phyloP scores from a whole-genome alignment of 768 basidiomycete species.

The Crucibulum laeve region DNA sequence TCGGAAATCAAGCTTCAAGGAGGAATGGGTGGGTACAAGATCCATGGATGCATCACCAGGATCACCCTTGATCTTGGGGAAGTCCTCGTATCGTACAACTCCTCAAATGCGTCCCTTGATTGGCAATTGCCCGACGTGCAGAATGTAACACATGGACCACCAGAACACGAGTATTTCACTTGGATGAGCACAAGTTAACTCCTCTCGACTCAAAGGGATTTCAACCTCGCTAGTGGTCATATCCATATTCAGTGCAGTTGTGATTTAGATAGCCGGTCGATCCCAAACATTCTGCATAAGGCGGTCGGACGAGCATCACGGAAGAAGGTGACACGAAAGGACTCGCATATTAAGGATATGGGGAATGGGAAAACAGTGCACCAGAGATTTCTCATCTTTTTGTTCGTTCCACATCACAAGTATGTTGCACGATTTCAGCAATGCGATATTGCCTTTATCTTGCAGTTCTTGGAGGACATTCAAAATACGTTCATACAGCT shows the following conservation, averaged over 20 bases:
- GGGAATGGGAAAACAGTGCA: conserved; percentile 70
- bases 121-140: background rate
- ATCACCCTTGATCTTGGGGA: no score
- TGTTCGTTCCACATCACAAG: conserved; percentile 41
- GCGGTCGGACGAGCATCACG: conserved; percentile 3
- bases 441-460: conserved; percentile 43
- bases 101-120: background rate
- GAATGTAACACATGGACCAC: no score
- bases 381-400: conserved; percentile 17
- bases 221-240: conserved; percentile 44
- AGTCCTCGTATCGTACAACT: no score
- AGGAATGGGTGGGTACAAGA: no score
- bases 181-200: no score
- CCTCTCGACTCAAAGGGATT: conserved; percentile 36
- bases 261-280: conserved; percentile 71
- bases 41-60: no score
- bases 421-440: conserved; percentile 70
- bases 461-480: background rate
- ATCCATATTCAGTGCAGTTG: conserved; percentile 48
- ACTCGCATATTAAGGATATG: conserved; percentile 72
- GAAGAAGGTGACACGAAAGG: no score
- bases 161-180: no score
- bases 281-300: conserved; percentile 52
- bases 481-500: background rate
- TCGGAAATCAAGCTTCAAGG: no score